These are phyloP conservation scores for Podila verticillata DNA, from an alignment of 192 early-diverging fungal genomes.

Conservation along the genomic window DNA sequence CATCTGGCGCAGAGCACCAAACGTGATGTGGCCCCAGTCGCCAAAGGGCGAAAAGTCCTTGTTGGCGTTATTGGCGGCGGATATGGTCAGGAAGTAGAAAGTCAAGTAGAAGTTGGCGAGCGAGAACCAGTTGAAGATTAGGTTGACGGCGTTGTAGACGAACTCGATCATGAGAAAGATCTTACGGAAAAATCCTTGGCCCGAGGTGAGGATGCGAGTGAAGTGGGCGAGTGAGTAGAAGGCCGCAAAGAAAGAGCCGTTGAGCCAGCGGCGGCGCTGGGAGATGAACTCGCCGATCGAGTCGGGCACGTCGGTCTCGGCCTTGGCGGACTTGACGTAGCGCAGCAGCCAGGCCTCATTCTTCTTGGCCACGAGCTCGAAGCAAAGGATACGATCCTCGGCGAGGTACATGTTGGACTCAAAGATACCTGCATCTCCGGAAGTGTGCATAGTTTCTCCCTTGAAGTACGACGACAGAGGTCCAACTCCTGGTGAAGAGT, in stretches of 20 bases:
- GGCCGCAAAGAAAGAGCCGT: constrained; percentile 90
- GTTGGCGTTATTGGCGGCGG: neutral
- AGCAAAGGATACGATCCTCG: constrained; percentile 93
- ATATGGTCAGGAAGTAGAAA: constrained; percentile 77
- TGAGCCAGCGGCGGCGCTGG: constrained; percentile 92
- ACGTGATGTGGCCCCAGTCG: constrained; percentile 64
- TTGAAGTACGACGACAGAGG: constrained; percentile 89
- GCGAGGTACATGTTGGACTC: constrained; percentile 94
- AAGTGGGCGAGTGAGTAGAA: constrained; percentile 82
- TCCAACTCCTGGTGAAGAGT: constrained; percentile 64
- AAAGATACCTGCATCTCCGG: constrained; percentile 69
- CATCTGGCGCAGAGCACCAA: constrained; percentile 70
- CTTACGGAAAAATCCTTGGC: constrained; percentile 75
- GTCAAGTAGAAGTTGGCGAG: constrained; percentile 81
- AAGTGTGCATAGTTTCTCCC: constrained; percentile 85
- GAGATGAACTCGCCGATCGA: constrained; percentile 87
- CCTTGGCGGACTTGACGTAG: constrained; percentile 88
- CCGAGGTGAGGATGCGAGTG: constrained; percentile 71
- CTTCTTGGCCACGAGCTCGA: constrained; percentile 89
- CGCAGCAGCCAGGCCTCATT: constrained; percentile 79
- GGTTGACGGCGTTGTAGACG: constrained; percentile 78
- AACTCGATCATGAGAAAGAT: constrained; percentile 75
- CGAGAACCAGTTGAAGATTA: constrained; percentile 88
- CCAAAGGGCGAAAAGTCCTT: constrained; percentile 57
- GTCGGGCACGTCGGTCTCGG: constrained; percentile 95